Conservation (phyloP, 208 protist species). For the Entamoeba moshkovskii region DNA sequence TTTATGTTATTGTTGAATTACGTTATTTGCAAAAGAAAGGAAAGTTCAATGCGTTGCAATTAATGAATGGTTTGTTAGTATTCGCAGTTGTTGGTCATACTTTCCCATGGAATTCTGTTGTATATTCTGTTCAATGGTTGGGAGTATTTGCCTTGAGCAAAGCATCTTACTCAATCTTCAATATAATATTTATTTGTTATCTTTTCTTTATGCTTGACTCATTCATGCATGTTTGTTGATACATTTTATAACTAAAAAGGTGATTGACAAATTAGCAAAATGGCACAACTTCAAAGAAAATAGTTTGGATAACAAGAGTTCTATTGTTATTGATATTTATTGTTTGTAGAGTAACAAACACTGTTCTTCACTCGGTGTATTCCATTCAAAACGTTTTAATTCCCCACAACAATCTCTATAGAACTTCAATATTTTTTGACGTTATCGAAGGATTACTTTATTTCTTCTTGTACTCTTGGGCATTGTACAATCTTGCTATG, state of each 20-base stretch:
- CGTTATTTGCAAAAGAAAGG: background rate
- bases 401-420: background rate
- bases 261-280: background rate
- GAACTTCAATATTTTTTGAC: background rate
- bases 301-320: background rate
- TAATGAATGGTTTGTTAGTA: background rate
- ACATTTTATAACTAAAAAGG: too few relatives aligned
- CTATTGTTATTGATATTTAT: background rate
- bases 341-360: background rate
- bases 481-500: background rate
- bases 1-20: background rate
- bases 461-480: background rate
- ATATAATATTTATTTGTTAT: background rate
- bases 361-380: background rate
- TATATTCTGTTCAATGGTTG: background rate
- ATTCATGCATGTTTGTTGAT: background rate
- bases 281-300: background rate
- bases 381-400: background rate
- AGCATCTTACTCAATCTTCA: background rate
- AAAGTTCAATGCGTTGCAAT: background rate
- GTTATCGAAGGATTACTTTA: background rate
- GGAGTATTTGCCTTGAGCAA: background rate
- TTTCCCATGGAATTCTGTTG: background rate
- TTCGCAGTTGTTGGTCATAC: background rate
- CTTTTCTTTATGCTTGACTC: background rate